Percentiles rank a stretch among this genome's conserved stretches.
Evolutionary conservation across 371 early-diverging fungal genomes (phyloP).

Genomic region (Dinochytrium kinnereticum): DNA sequence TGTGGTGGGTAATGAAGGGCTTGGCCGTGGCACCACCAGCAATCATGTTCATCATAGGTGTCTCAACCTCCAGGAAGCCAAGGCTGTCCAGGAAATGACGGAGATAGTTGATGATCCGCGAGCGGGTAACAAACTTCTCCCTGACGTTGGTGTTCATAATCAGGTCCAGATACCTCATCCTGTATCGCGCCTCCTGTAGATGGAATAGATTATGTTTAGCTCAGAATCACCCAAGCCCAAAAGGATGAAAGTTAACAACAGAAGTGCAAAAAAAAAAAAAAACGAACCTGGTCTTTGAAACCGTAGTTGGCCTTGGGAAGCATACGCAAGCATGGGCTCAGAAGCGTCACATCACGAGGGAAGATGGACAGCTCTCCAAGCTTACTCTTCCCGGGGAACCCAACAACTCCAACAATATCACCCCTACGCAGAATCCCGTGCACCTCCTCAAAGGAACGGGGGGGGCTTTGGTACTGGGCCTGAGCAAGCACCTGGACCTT

Average conservation of each 20-base stretch:
- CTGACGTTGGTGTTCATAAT: slow-evolving; percentile 97
- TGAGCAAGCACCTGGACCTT: slow-evolving; percentile 96
- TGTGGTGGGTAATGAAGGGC: slow-evolving; percentile 99
- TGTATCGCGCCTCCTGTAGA: slow-evolving; percentile 96
- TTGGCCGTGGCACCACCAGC: slow-evolving; percentile 99
- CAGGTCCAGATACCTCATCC: slow-evolving; percentile 99
- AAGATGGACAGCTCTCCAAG: slow-evolving; percentile 97
- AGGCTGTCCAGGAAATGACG: slow-evolving; percentile 93
- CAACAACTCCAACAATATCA: slow-evolving; percentile 97
- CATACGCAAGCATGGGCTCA: slow-evolving; percentile 97
- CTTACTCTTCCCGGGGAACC: slow-evolving; percentile 93
- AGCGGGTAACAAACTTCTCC: slow-evolving; percentile 90
- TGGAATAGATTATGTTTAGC: too few relatives aligned
- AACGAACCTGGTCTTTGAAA: slow-evolving; percentile 79
- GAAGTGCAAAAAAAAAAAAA: not conserved
- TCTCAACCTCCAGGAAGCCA: slow-evolving; percentile 99
- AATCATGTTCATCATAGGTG: slow-evolving; percentile 99
- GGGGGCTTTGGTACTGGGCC: slow-evolving; percentile 71
- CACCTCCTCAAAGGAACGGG: slow-evolving; percentile 78
- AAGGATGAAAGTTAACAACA: too few relatives aligned
- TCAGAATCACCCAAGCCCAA: too few relatives aligned
- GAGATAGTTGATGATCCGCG: slow-evolving; percentile 94
- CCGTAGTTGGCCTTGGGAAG: slow-evolving; percentile 97
- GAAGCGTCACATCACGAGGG: slow-evolving; percentile 82
- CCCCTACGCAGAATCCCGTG: slow-evolving; percentile 93